phyloP scores from a whole-genome alignment of 2,329 filamentous ascomycete genomes.

The Elsinoe batatas region DNA sequence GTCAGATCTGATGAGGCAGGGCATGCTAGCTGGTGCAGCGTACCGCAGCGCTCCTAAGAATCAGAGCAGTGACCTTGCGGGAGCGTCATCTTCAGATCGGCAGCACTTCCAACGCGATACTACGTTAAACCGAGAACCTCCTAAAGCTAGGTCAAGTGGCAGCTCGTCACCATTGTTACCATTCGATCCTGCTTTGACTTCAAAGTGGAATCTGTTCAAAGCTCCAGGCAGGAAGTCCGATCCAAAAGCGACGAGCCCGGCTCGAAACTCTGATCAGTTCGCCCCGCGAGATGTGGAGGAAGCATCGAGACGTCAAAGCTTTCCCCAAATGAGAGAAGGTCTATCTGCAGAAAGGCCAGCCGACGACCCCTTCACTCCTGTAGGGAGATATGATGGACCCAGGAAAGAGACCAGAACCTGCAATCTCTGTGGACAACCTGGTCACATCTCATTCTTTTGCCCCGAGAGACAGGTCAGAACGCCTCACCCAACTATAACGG shows the following conservation, averaged over 20 bases:
- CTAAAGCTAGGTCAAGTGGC: background rate
- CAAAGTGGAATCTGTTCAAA: constrained; percentile 15
- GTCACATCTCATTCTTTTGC: constrained; percentile 13
- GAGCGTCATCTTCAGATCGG: background rate
- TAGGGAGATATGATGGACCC: background rate
- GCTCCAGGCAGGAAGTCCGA: background rate
- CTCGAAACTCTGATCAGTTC: background rate
- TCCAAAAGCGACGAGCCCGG: background rate
- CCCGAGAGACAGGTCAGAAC: constrained; percentile 3
- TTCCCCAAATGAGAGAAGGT: background rate
- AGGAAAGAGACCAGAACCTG: constrained; percentile 10
- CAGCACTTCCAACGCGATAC: background rate
- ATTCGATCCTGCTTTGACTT: constrained; percentile 13
- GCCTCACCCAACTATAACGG: background rate
- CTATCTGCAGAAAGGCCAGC: background rate
- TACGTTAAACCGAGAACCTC: background rate
- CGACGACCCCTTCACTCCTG: background rate
- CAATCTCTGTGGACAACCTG: constrained; percentile 7
- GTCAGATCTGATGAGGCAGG: constrained; percentile 2
- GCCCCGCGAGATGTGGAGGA: background rate
- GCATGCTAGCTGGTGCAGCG: constrained; percentile 1
- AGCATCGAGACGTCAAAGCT: background rate
- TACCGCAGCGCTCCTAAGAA: background rate
- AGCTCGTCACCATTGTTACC: background rate
- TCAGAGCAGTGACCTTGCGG: background rate